These are phyloP conservation scores for Aciculosporium take DNA, from an alignment of 2,329 filamentous ascomycete genomes.

Conservation along the genomic window DNA sequence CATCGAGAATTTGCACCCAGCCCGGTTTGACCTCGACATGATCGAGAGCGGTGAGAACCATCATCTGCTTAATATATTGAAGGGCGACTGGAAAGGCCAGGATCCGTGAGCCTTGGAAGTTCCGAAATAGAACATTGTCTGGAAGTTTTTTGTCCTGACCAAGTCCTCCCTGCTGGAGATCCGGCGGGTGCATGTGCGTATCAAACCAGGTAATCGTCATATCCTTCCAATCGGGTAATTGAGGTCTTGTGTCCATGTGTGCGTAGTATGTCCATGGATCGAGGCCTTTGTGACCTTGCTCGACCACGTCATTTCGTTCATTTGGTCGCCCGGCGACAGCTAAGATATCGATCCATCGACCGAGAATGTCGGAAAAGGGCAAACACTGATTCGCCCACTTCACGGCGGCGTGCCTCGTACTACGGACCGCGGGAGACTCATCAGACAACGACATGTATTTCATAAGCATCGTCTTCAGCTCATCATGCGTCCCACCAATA, in stretches of 20 bases:
- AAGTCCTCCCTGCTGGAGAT: not conserved
- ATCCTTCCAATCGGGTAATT: slow-evolving; percentile 36
- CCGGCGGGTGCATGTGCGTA: slow-evolving; percentile 15
- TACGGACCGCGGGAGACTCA: slow-evolving; percentile 42
- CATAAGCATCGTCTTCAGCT: slow-evolving; percentile 43
- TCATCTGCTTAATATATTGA: slow-evolving; percentile 45
- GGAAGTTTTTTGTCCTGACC: not conserved
- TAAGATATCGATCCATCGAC: slow-evolving; percentile 77
- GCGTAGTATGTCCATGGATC: slow-evolving; percentile 46
- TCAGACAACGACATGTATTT: slow-evolving; percentile 48
- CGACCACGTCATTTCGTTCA: slow-evolving; percentile 68
- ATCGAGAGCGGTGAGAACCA: slow-evolving; percentile 34
- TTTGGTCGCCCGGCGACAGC: slow-evolving; percentile 53
- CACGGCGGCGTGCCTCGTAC: slow-evolving; percentile 66
- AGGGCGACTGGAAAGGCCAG: slow-evolving; percentile 55
- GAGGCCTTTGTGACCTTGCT: slow-evolving; percentile 80
- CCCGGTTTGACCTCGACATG: slow-evolving; percentile 54
- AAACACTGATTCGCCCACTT: slow-evolving; percentile 86
- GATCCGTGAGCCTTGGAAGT: slow-evolving; percentile 32
- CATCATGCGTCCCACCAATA: slow-evolving; percentile 14
- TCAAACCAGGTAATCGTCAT: slow-evolving; percentile 37
- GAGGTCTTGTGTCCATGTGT: slow-evolving; percentile 26
- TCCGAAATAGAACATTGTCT: slow-evolving; percentile 22
- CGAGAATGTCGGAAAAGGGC: slow-evolving; percentile 62
- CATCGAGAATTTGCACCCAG: slow-evolving; percentile 72